Evolutionary conservation across 768 basidiomycete genomes (phyloP).

Genomic region (Naematelia encephala): DNA sequence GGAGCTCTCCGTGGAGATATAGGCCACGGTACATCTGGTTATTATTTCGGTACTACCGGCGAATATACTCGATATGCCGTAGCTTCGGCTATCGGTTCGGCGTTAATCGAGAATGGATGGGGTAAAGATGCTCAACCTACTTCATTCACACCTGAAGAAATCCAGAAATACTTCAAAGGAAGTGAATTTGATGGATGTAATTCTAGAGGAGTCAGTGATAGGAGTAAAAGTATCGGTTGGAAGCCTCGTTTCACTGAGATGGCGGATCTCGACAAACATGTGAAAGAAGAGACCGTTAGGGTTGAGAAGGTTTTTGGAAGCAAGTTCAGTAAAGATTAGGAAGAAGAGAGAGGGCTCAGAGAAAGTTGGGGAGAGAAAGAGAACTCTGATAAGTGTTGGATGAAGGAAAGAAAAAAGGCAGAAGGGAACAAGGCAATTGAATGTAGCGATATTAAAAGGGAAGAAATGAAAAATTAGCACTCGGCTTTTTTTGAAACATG

Average conservation of each 20-base stretch:
- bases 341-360: neutral
- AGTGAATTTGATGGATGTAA: slow-evolving; percentile 35
- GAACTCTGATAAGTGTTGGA: neutral
- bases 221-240: slow-evolving; percentile 47
- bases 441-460: too few relatives aligned
- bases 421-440: neutral
- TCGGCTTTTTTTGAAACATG: neutral
- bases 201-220: slow-evolving; percentile 35
- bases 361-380: neutral
- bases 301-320: slow-evolving; percentile 25
- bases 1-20: slow-evolving; percentile 31
- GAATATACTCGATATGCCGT: slow-evolving; percentile 41
- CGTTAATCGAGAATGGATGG: slow-evolving; percentile 32
- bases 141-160: slow-evolving; percentile 38
- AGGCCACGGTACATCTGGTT: slow-evolving; percentile 47
- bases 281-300: slow-evolving; percentile 26
- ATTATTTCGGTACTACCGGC: slow-evolving; percentile 46
- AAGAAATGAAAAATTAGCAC: neutral
- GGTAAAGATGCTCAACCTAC: slow-evolving; percentile 30
- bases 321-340: neutral
- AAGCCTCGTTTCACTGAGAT: slow-evolving; percentile 35
- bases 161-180: slow-evolving; percentile 47
- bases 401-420: neutral
- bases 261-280: slow-evolving; percentile 22
- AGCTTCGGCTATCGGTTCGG: slow-evolving; percentile 37